Conservation (phyloP, 345 rosid species). For the Salix caprea region DNA sequence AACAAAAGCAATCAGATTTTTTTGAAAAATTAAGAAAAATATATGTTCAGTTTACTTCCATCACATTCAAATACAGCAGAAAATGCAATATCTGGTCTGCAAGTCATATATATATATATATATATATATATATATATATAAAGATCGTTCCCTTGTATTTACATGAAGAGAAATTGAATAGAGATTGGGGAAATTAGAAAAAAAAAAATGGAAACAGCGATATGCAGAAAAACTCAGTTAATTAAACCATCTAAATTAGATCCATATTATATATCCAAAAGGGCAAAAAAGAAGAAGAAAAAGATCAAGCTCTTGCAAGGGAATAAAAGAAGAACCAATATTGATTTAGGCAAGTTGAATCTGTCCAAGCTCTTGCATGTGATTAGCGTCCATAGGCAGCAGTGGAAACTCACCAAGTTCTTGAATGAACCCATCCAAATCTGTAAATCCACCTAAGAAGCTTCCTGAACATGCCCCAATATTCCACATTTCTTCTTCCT, state of each 20-base stretch:
- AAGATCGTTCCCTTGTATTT: conserved; percentile 5
- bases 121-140: too few species aligned
- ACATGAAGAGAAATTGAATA: not conserved
- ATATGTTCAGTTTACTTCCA: not conserved
- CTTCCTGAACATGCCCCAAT: conserved; percentile 39
- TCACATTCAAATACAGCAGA: not conserved
- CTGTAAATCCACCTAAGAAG: conserved; percentile 51
- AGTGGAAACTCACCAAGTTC: conserved; percentile 59
- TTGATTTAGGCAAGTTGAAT: conserved; percentile 20
- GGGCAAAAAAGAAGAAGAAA: not conserved
- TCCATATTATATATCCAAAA: not conserved
- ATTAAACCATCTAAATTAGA: conserved; percentile 3
- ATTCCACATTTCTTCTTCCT: conserved; percentile 31
- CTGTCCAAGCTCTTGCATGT: conserved; percentile 38
- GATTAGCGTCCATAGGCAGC: conserved; percentile 39
- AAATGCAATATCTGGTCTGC: conserved; percentile 3
- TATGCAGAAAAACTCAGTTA: not conserved
- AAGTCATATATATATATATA: not conserved
- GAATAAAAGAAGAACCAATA: not conserved
- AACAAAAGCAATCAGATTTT: not conserved
- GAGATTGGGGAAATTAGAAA: not conserved
- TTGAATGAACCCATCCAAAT: conserved; percentile 69
- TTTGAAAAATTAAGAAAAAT: not conserved
- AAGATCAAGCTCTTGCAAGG: not conserved
- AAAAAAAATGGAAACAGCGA: not conserved